A percentile compares a stretch with the other conserved stretches of the same genome.
These are phyloP conservation scores for Pythium diclinum DNA, from an alignment of 352 stramenopile genomes.

Conservation along the genomic window DNA sequence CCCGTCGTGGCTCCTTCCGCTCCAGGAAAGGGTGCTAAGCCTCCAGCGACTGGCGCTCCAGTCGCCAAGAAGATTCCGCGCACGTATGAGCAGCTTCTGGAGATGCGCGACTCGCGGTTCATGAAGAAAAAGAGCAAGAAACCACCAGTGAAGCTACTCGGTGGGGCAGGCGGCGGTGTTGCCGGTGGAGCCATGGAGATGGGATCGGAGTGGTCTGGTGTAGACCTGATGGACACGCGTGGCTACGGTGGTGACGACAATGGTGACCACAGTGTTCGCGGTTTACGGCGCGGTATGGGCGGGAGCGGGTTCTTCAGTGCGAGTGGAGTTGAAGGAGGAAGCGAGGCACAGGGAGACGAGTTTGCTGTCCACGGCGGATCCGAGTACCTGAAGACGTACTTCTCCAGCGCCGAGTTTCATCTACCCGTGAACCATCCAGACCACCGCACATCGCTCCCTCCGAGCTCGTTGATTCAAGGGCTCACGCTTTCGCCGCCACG, in stretches of 20 bases:
- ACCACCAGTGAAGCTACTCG: constrained; percentile 24
- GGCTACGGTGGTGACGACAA: constrained; percentile 9
- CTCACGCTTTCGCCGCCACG: constrained; percentile 47
- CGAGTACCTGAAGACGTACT: constrained; percentile 74
- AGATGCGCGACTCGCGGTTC: constrained; percentile 70
- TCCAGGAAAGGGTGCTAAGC: constrained; percentile 53
- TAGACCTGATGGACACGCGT: constrained; percentile 17
- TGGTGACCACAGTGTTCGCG: constrained; percentile 20
- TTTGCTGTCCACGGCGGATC: constrained; percentile 60
- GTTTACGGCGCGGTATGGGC: constrained; percentile 4
- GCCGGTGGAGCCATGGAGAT: constrained; percentile 27
- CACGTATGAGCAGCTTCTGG: constrained; percentile 76
- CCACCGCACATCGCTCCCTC: constrained; percentile 55
- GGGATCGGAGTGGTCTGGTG: constrained; percentile 19
- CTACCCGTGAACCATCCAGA: constrained; percentile 67
- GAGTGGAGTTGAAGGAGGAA: constrained; percentile 23
- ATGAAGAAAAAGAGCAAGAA: constrained; percentile 83
- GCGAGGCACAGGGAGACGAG: constrained; percentile 15
- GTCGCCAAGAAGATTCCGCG: constrained; percentile 51
- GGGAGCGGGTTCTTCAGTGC: constrained; percentile 36
- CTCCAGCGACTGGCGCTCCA: constrained; percentile 8
- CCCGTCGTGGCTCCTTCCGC: constrained; percentile 44
- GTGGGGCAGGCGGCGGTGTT: not conserved
- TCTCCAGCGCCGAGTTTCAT: constrained; percentile 64
- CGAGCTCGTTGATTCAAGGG: constrained; percentile 30